A percentile compares a stretch with the other conserved stretches of the same genome.
These are phyloP conservation scores for Fusarium tricinctum DNA, from an alignment of 2,329 filamentous ascomycete genomes.

Conservation along the genomic window DNA sequence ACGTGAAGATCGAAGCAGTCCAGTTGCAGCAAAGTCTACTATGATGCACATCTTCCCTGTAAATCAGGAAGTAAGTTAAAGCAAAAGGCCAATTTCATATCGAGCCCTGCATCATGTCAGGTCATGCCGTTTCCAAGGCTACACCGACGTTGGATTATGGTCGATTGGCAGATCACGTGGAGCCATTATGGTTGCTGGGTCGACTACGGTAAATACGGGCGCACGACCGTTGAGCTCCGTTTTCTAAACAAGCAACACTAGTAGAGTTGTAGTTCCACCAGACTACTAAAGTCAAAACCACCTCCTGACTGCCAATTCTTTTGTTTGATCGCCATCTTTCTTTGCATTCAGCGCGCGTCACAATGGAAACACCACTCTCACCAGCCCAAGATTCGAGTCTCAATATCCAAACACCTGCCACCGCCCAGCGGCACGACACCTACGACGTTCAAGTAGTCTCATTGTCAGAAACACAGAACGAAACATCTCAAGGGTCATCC, in stretches of 20 bases:
- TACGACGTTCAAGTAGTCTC: constrained; percentile 45
- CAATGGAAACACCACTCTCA: constrained; percentile 49
- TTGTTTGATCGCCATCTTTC: constrained; percentile 25
- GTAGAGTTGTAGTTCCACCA: constrained; percentile 17
- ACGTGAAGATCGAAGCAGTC: background rate
- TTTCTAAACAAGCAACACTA: constrained; percentile 35
- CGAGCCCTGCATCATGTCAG: constrained; percentile 1
- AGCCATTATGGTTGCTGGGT: constrained; percentile 32
- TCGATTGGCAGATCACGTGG: constrained; percentile 24
- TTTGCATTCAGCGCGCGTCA: constrained; percentile 43
- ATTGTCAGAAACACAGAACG: constrained; percentile 24
- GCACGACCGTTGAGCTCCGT: constrained; percentile 27
- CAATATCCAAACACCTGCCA: constrained; percentile 48
- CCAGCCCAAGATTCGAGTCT: constrained; percentile 45
- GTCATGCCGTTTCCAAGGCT: constrained; percentile 7
- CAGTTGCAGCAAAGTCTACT: background rate
- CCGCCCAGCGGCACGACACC: constrained; percentile 39
- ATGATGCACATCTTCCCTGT: background rate
- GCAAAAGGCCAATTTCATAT: background rate
- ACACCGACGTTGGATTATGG: constrained; percentile 9
- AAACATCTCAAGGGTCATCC: constrained; percentile 43
- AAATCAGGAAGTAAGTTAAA: background rate
- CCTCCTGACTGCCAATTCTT: constrained; percentile 6
- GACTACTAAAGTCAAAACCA: constrained; percentile 10
- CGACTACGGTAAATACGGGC: constrained; percentile 42